phyloP scores from a whole-genome alignment of 768 basidiomycete species.

The Calocybe indica region DNA sequence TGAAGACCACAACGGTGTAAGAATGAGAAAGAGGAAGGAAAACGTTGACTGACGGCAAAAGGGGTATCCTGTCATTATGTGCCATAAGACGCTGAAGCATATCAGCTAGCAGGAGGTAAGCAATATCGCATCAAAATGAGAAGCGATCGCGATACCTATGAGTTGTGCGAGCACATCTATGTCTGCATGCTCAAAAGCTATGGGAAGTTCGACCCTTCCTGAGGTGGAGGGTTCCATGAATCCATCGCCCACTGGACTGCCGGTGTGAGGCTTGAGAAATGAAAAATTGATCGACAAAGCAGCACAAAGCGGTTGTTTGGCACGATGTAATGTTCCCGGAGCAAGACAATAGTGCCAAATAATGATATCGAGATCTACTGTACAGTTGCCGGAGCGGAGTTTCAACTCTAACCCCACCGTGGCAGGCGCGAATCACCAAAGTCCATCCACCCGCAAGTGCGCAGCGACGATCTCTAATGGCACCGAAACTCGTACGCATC shows the following conservation, averaged over 20 bases:
- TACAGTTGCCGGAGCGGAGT: conserved; percentile 50
- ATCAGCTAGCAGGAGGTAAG: conserved; percentile 54
- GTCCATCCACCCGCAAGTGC: conserved; percentile 21
- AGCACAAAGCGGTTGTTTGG: not conserved
- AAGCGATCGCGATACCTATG: conserved; percentile 55
- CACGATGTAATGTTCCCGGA: not conserved
- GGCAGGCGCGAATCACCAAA: conserved; percentile 19
- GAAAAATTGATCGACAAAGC: not conserved
- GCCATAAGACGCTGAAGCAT: conserved; percentile 94
- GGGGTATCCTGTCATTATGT: conserved; percentile 94
- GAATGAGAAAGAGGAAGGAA: conserved; percentile 9
- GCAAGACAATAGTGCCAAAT: conserved; percentile 2
- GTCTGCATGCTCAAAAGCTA: conserved; percentile 77
- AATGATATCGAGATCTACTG: conserved; percentile 24
- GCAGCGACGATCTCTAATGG: conserved; percentile 39
- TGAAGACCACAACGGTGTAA: conserved; percentile 25
- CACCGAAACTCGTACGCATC: conserved; percentile 68
- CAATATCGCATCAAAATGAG: conserved; percentile 8
- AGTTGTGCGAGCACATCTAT: conserved; percentile 83
- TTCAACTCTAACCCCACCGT: conserved; percentile 44
- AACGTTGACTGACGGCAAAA: conserved; percentile 61
- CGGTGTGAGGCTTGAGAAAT: conserved; percentile 18
- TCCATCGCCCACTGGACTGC: conserved; percentile 61
- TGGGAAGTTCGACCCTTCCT: conserved; percentile 74
- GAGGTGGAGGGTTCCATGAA: conserved; percentile 68